Evolutionary conservation across 129 eudicot species (phyloP).

Genomic region (Escallonia herrerae): DNA sequence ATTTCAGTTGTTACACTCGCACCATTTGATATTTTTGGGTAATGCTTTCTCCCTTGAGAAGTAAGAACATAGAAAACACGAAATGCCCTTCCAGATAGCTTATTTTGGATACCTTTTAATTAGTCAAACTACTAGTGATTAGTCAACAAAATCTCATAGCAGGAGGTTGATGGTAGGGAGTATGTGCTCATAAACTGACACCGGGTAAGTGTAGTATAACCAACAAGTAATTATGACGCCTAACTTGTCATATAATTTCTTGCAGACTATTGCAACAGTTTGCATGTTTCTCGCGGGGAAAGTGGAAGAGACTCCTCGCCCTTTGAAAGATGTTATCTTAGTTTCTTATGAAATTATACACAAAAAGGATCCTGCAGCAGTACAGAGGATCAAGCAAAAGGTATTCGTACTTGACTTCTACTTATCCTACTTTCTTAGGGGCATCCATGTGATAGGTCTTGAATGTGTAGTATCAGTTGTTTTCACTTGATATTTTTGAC

Average conservation of each 20-base stretch:
- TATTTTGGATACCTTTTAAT: no score
- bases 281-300: slow-evolving; percentile 99
- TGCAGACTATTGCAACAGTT: slow-evolving; percentile 91
- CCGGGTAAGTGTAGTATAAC: no score
- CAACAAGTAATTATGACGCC: slow-evolving; percentile 1
- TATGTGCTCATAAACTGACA: background rate
- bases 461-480: background rate
- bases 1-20: no score
- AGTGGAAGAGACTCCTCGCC: slow-evolving; percentile 99
- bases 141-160: no score
- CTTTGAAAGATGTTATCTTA: slow-evolving; percentile 82
- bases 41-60: no score
- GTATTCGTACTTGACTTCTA: slow-evolving; percentile 19
- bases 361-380: slow-evolving; percentile 87
- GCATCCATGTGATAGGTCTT: background rate
- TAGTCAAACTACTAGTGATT: no score
- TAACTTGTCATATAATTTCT: slow-evolving; percentile 15
- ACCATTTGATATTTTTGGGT: no score
- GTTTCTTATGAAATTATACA: slow-evolving; percentile 88
- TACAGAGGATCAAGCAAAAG: slow-evolving; percentile 95
- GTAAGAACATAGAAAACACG: no score
- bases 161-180: no score
- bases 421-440: background rate
- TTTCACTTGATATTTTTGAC: background rate
- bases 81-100: no score